phyloP scores from a whole-genome alignment of 73 alveolate genomes.

The Tetrahymena thermophila region DNA sequence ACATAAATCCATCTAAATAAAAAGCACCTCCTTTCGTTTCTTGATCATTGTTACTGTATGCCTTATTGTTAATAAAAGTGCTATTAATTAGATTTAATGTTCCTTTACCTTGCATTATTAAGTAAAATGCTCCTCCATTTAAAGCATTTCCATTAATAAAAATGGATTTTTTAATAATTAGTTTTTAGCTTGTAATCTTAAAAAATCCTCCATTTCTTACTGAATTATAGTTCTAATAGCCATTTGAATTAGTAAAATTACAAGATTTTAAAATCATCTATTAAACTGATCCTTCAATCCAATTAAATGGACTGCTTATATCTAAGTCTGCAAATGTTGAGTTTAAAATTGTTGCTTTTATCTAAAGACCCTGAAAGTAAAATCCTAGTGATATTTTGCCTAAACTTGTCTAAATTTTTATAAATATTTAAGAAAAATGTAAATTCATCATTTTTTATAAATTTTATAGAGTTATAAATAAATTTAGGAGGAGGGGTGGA shows the following conservation, averaged over 20 bases:
- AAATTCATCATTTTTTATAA: too few species aligned
- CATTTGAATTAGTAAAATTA: neutral
- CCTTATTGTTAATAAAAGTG: neutral
- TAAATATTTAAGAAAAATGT: too few species aligned
- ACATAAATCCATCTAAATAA: neutral
- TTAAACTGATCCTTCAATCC: neutral
- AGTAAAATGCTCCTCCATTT: neutral
- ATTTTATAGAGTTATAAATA: too few species aligned
- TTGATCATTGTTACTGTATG: neutral
- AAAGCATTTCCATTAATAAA: neutral
- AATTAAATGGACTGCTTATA: neutral
- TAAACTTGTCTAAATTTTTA: neutral
- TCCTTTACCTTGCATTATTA: neutral
- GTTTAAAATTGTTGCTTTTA: neutral
- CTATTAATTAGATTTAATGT: neutral
- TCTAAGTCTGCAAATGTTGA: neutral
- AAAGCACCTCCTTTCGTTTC: neutral
- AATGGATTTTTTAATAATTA: neutral
- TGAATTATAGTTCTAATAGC: neutral
- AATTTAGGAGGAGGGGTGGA: too few species aligned
- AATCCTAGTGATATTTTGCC: neutral
- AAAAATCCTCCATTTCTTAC: neutral
- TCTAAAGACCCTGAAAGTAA: neutral
- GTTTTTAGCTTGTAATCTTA: neutral
- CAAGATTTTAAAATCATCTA: neutral